Conservation (phyloP, 345 rosid species). For the sweet orange (Citrus sinensis) region DNA sequence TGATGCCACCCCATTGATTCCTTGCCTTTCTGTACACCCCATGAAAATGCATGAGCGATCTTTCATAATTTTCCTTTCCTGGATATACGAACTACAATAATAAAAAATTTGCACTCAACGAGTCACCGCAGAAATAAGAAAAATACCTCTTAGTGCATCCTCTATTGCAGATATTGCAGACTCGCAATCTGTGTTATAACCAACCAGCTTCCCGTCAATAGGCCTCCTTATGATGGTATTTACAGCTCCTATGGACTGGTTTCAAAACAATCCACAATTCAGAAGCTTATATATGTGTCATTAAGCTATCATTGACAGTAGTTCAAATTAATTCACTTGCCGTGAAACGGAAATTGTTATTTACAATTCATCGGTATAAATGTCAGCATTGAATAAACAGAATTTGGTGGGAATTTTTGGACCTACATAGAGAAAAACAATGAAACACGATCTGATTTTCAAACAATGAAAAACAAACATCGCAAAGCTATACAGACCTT, state of each 20-base stretch:
- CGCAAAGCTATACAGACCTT: slow-evolving; percentile 25
- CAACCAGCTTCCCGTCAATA: slow-evolving; percentile 38
- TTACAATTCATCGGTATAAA: not conserved
- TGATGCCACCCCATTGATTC: slow-evolving; percentile 10
- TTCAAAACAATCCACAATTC: not conserved
- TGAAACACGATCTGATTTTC: not conserved
- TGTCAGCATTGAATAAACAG: not conserved
- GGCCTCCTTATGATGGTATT: slow-evolving; percentile 45
- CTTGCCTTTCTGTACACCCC: slow-evolving; percentile 16
- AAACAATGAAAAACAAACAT: not conserved
- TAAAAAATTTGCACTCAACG: not conserved
- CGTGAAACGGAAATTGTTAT: not conserved
- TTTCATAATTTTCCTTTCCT: not conserved
- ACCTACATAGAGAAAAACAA: not conserved
- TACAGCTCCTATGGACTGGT: slow-evolving; percentile 45
- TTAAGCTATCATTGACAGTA: not conserved
- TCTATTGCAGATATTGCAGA: slow-evolving; percentile 46
- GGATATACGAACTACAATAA: not conserved
- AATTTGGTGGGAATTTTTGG: not conserved
- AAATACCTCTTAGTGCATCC: slow-evolving; percentile 36
- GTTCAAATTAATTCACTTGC: not conserved
- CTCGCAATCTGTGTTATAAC: slow-evolving; percentile 48
- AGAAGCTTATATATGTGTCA: slow-evolving; percentile 7
- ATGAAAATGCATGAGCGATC: slow-evolving; percentile 5
- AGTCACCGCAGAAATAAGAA: not conserved